Percentiles rank a stretch among this genome's conserved stretches.
Evolutionary conservation across 129 eudicot species (phyloP).

Genomic region (Helichrysum umbraculigerum): DNA sequence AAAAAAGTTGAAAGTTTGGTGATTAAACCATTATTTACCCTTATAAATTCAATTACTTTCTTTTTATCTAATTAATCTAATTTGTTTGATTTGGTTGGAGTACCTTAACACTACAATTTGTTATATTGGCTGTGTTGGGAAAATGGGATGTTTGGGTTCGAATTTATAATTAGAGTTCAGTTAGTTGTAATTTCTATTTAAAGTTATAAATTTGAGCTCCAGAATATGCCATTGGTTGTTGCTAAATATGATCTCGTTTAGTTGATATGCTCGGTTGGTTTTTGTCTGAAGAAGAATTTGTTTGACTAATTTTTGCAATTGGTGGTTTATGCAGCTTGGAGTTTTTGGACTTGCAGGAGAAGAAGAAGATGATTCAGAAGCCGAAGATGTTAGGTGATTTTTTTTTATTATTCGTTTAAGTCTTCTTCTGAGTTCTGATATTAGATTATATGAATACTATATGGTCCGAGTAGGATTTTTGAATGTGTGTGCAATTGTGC

Average conservation of each 20-base stretch:
- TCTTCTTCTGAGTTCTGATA: background rate
- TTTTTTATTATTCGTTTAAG: background rate
- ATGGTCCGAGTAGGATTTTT: background rate
- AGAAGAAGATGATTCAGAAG: constrained; percentile 31
- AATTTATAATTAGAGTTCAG: background rate
- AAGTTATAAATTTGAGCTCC: background rate
- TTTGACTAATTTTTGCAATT: constrained; percentile 2
- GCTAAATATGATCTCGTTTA: background rate
- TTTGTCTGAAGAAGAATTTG: background rate
- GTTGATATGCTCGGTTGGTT: background rate
- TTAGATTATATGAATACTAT: background rate
- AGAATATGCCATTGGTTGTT: background rate
- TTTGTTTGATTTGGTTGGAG: background rate
- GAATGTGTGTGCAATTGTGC: background rate
- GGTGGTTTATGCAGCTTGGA: constrained; percentile 57
- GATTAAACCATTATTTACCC: no score
- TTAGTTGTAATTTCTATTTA: background rate
- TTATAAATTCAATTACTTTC: background rate
- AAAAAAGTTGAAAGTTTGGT: no score
- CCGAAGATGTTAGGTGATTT: constrained; percentile 47
- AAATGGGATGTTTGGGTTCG: background rate
- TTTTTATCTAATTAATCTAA: background rate
- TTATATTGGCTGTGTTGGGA: background rate
- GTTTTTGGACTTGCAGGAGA: constrained; percentile 39
- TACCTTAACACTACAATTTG: background rate